These are phyloP conservation scores for Xylaria longipes DNA, from an alignment of 495 filamentous ascomycete species.

Conservation along the genomic window DNA sequence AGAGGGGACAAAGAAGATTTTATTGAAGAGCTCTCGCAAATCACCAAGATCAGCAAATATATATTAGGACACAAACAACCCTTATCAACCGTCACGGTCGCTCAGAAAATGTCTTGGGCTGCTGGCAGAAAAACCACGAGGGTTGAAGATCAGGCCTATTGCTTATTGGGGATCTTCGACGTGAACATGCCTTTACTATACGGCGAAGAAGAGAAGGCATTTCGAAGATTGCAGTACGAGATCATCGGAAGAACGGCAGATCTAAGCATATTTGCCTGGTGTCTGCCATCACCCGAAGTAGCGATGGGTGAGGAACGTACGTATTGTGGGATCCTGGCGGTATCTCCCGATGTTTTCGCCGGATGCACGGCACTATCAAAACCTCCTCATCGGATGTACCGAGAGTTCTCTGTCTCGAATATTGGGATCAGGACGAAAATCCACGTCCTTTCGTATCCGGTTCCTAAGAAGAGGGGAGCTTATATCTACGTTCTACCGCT, in stretches of 20 bases:
- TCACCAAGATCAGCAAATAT: neutral
- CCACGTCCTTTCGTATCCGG: neutral
- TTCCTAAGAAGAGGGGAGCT: neutral
- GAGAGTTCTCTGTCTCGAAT: neutral
- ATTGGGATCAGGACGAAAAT: neutral
- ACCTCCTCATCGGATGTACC: neutral
- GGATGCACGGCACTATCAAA: neutral
- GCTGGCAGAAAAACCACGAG: neutral
- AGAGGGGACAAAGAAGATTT: neutral
- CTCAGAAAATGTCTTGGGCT: conserved; percentile 2
- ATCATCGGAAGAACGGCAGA: conserved; percentile 7
- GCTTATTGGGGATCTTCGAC: neutral
- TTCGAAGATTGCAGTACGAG: neutral
- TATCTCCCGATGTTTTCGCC: neutral
- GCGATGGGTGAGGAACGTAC: neutral
- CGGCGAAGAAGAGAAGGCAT: conserved; percentile 5
- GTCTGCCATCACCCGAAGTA: neutral
- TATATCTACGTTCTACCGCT: neutral
- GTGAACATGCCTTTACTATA: conserved; percentile 1
- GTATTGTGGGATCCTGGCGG: neutral
- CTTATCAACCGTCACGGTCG: neutral
- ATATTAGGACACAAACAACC: neutral
- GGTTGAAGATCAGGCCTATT: neutral
- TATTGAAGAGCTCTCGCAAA: neutral
- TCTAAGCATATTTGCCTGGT: conserved; percentile 2